Base-by-base conservation (phyloP, 2,329 filamentous ascomycete species). In the Arthrobotrys iridis region DNA sequence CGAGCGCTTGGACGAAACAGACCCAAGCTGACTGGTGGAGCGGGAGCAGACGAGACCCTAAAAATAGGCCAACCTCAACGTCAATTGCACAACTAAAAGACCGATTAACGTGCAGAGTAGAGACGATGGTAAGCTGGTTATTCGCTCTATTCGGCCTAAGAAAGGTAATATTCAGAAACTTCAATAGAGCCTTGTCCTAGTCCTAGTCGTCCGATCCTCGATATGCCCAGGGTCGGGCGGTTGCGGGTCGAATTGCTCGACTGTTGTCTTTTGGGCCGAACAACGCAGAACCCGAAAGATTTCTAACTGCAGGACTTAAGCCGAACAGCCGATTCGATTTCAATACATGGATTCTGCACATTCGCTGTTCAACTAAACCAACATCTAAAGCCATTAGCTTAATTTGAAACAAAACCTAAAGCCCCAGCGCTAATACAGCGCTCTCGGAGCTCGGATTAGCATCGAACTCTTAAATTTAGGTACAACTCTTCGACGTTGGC, bases 1-100 rank as follows among this genome's bases (percentile, higher is more conserved):
- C 65, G 65, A 70, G 65, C 65, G 65, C 65, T 70, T 70, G 55
- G 65, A 70, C 65, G 55, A 70, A 70, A 70, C 65, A 70, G 55
- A 55, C 65, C 65, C 65, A 62, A 70, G 65, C 52, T 55, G 40
- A 55, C 45, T 70, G 65, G 55, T 70, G 33, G 65, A 55, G 65
- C 57, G 65, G 65, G 65, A 70, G 65, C 65, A 70, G 65, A 70
- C 65, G 65, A 70, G 35, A 26, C 18, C 45, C 65, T 70, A 70
- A 62, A 62, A 62, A 62, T 70, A 70, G 65, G 33, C 24, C 35
- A 28, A 37, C 41, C 13, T 52, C 57, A 62, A 62, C 55, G 35
- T 62, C 55, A 55, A 55, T 4, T 35, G 26, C 7, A 18, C 35
- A 62, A 43, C 45, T n/a, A 41, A 15, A 22, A 18, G 43, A 5